Conservation (phyloP, 306 rosid genomes). For the Prunus campanulata region DNA sequence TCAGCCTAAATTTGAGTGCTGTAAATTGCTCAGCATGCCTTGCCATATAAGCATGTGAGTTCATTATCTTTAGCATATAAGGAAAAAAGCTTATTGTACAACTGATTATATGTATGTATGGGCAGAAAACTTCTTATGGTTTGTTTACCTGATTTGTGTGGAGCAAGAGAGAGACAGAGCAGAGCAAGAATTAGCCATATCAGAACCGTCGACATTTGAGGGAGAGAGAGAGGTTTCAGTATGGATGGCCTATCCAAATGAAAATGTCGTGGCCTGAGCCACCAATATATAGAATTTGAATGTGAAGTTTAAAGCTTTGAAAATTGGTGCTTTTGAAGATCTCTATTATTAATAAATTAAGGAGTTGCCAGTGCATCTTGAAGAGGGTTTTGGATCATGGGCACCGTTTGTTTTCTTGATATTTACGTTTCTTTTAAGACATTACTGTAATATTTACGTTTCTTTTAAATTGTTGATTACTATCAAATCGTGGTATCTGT, state of each 20-base stretch:
- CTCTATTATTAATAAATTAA: not conserved
- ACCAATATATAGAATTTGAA: not conserved
- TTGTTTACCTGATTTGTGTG: slow-evolving; percentile 51
- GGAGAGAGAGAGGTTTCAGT: slow-evolving; percentile 6
- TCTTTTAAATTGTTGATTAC: no score
- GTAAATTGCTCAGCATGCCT: no score
- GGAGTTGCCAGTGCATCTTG: not conserved
- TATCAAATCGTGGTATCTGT: no score
- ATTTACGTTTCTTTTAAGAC: no score
- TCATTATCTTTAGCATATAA: no score
- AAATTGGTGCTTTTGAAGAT: not conserved
- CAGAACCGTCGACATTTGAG: slow-evolving; percentile 39
- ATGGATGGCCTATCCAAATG: not conserved
- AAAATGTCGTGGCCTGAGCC: not conserved
- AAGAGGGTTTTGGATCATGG: no score
- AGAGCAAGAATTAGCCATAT: slow-evolving; percentile 35
- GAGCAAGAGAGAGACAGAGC: slow-evolving; percentile 43
- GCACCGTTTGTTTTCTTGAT: no score
- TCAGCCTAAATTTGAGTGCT: no score
- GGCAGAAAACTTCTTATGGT: not conserved
- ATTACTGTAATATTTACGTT: no score
- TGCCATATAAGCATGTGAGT: no score
- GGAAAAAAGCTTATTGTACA: no score
- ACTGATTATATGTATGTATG: not conserved
- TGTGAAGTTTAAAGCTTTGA: not conserved